phyloP scores from a whole-genome alignment of 1,284 basidiomycete genomes.

The Prillingera fragicola region DNA sequence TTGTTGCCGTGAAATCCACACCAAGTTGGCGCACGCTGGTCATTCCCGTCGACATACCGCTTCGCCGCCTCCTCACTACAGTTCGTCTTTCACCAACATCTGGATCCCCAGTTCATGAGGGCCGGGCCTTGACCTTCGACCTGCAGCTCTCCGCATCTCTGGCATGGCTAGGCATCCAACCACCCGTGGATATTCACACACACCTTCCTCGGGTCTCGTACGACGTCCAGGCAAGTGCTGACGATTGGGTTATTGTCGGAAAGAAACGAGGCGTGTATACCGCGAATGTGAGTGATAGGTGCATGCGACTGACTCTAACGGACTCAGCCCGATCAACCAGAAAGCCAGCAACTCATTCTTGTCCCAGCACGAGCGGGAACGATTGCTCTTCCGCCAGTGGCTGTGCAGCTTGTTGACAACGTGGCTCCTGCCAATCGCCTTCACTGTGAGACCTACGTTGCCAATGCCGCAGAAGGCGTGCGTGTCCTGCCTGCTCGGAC shows the following conservation, averaged over 20 bases:
- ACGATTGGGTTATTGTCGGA: conserved; percentile 42
- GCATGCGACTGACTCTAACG: background rate
- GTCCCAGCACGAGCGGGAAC: conserved; percentile 38
- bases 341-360: conserved; percentile 27
- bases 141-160: conserved; percentile 25
- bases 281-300: conserved; percentile 21
- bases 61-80: conserved; percentile 30
- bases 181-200: too few species aligned
- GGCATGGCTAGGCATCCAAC: conserved; percentile 29
- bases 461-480: conserved; percentile 40
- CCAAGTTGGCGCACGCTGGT: conserved; percentile 40
- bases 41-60: conserved; percentile 47
- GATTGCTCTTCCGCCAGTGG: conserved; percentile 32
- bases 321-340: conserved; percentile 16
- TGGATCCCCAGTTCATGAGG: conserved; percentile 32
- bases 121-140: conserved; percentile 32
- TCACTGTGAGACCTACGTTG: conserved; percentile 43
- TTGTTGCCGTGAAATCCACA: too few species aligned
- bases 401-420: conserved; percentile 21
- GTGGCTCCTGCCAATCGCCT: conserved; percentile 12
- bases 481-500: conserved; percentile 38
- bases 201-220: conserved; percentile 25
- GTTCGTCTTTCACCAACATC: conserved; percentile 22
- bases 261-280: conserved; percentile 37
- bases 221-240: conserved; percentile 31